Percentiles rank a stretch among this genome's conserved stretches.
Evolutionary conservation across 345 rosid species (phyloP).

Genomic region (Corymbia maculata): DNA sequence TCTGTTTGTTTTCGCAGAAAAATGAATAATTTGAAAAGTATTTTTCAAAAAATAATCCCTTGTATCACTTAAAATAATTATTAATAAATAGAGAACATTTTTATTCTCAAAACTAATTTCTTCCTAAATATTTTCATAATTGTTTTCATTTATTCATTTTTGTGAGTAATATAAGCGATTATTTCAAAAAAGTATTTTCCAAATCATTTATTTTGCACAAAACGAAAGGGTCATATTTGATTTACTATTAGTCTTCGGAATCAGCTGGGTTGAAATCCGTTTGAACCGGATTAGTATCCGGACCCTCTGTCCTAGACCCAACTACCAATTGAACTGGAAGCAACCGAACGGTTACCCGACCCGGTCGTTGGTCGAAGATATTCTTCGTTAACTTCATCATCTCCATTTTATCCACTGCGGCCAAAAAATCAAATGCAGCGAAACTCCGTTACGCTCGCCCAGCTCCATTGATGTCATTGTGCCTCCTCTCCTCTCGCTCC

Average conservation of each 20-base stretch:
- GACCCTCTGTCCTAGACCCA: not conserved
- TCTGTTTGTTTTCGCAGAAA: too few relatives aligned
- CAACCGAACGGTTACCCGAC: too few relatives aligned
- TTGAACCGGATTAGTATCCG: not conserved
- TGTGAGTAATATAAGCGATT: rapidly evolving
- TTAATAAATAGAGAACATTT: too few relatives aligned
- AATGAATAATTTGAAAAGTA: too few relatives aligned
- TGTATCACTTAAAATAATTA: rapidly evolving
- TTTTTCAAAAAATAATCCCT: rapidly evolving
- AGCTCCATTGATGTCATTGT: constrained; percentile 19
- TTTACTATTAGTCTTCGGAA: too few relatives aligned
- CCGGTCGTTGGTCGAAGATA: not conserved
- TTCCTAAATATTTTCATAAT: too few relatives aligned
- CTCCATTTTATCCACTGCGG: not conserved
- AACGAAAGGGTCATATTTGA: too few relatives aligned
- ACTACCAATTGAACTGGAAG: too few relatives aligned
- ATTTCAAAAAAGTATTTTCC: too few relatives aligned
- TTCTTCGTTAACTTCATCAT: not conserved
- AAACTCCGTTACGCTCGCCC: not conserved
- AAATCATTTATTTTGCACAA: too few relatives aligned
- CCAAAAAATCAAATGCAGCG: constrained; percentile 30
- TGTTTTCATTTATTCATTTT: too few relatives aligned
- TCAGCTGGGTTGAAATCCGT: not conserved
- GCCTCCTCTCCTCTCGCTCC: constrained; percentile 24
- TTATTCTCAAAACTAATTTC: too few relatives aligned